Evolutionary conservation across 805 yeast genomes (phyloP).

Genomic region (Saccharomyces paradoxus): DNA sequence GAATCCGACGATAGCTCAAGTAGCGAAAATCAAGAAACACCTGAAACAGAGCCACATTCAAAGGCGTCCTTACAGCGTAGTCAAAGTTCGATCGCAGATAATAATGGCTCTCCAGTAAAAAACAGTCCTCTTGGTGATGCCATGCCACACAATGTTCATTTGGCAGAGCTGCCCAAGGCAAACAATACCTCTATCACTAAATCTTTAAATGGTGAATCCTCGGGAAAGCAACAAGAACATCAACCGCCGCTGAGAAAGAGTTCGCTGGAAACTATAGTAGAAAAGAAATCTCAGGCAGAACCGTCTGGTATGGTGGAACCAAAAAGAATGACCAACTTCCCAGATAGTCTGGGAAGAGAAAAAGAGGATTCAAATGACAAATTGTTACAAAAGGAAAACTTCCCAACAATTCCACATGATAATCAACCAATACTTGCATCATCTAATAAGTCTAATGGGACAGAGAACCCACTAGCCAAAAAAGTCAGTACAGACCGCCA

Average conservation of each 20-base stretch:
- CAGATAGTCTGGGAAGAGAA: conserved; percentile 11
- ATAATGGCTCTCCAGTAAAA: conserved; percentile 26
- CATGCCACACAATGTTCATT: conserved; percentile 17
- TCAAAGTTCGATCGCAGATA: conserved; percentile 29
- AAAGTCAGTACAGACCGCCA: neutral
- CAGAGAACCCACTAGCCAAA: neutral
- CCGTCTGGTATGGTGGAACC: conserved; percentile 13
- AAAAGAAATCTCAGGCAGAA: conserved; percentile 11
- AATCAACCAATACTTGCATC: neutral
- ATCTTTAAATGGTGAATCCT: neutral
- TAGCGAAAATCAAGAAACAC: neutral
- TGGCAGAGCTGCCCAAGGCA: conserved; percentile 24
- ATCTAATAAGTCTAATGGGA: neutral
- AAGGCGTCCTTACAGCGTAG: conserved; percentile 9
- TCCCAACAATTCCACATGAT: neutral
- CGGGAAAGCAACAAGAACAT: neutral
- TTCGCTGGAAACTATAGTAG: conserved; percentile 19
- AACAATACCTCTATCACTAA: neutral
- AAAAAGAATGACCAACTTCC: conserved; percentile 7
- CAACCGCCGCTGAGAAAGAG: conserved; percentile 18
- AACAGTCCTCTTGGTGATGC: conserved; percentile 15
- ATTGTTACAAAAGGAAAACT: conserved; percentile 1
- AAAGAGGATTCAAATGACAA: conserved; percentile 14
- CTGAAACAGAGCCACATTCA: neutral
- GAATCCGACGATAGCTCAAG: neutral